Evolutionary conservation across 768 basidiomycete species (phyloP).

Genomic region (Tephrocybe sp.): DNA sequence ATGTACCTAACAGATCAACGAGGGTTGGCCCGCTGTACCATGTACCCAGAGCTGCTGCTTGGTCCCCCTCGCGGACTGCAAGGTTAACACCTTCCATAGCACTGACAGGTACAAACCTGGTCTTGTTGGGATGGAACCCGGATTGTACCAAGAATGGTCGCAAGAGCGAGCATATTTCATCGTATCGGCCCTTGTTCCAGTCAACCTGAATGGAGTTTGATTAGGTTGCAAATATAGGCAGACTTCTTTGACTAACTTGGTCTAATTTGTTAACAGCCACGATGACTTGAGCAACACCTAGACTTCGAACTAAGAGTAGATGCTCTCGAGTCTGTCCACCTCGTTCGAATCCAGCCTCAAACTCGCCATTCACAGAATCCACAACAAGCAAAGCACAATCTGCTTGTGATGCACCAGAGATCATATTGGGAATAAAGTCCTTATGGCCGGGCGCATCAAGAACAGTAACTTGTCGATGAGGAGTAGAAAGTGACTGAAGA

Average conservation of each 20-base stretch:
- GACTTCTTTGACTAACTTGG: slow-evolving; percentile 48
- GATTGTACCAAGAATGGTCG: slow-evolving; percentile 83
- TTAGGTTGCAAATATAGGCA: not conserved
- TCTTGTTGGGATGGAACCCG: slow-evolving; percentile 79
- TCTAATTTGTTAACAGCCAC: slow-evolving; percentile 96
- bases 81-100: slow-evolving; percentile 92
- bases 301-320: slow-evolving; percentile 82
- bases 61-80: slow-evolving; percentile 44
- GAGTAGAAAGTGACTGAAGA: slow-evolving; percentile 70
- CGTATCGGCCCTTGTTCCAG: slow-evolving; percentile 82
- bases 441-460: slow-evolving; percentile 96
- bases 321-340: slow-evolving; percentile 97
- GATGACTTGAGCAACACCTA: slow-evolving; percentile 89
- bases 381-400: slow-evolving; percentile 94
- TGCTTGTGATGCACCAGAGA: slow-evolving; percentile 95
- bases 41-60: slow-evolving; percentile 42
- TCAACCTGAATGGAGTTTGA: too few species aligned
- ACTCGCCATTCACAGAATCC: slow-evolving; percentile 86
- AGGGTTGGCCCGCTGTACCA: slow-evolving; percentile 92
- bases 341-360: slow-evolving; percentile 92
- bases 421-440: slow-evolving; percentile 99
- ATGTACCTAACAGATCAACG: slow-evolving; percentile 74
- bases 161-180: slow-evolving; percentile 74
- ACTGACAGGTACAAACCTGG: slow-evolving; percentile 82
- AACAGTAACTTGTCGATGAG: slow-evolving; percentile 80